Evolutionary conservation across 2,329 filamentous ascomycete genomes (phyloP).

Genomic region (Aspergillus neotritici): DNA sequence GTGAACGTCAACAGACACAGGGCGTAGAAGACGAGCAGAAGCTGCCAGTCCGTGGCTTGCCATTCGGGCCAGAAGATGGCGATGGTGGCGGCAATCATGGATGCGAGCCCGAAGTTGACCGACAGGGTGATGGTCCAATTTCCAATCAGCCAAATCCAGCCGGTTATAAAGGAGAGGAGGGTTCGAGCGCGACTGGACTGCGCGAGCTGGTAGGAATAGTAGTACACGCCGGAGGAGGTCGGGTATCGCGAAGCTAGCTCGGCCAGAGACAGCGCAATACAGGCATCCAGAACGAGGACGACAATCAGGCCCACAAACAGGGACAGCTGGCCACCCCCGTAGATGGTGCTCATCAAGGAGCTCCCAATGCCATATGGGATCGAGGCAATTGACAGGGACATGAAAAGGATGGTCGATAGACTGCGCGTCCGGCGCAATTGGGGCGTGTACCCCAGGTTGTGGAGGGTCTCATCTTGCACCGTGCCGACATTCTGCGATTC

Average conservation of each 20-base stretch:
- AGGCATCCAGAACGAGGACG: slow-evolving; percentile 50
- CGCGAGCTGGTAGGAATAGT: slow-evolving; percentile 50
- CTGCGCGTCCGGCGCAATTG: slow-evolving; percentile 7
- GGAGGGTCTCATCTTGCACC: background rate
- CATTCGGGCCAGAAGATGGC: slow-evolving; percentile 53
- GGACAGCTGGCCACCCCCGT: slow-evolving; percentile 42
- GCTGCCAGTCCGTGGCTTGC: slow-evolving; percentile 55
- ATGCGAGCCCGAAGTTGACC: slow-evolving; percentile 53
- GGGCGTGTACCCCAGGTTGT: slow-evolving; percentile 1
- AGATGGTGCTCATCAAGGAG: background rate
- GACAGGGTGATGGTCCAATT: slow-evolving; percentile 51
- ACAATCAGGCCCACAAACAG: slow-evolving; percentile 56
- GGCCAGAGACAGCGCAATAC: slow-evolving; percentile 47
- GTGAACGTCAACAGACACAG: slow-evolving; percentile 60
- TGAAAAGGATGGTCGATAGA: slow-evolving; percentile 9
- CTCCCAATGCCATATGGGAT: slow-evolving; percentile 5
- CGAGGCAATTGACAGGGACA: slow-evolving; percentile 11
- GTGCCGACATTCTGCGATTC: background rate
- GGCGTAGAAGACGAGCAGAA: slow-evolving; percentile 65
- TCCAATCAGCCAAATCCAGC: slow-evolving; percentile 50
- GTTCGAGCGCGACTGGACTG: slow-evolving; percentile 34
- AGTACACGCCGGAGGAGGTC: slow-evolving; percentile 50
- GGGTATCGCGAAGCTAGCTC: slow-evolving; percentile 50
- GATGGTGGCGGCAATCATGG: slow-evolving; percentile 48
- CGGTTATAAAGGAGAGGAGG: slow-evolving; percentile 48